These are phyloP conservation scores for Phialocephala sp. DNA, from an alignment of 2,329 filamentous ascomycete genomes.

Conservation along the genomic window DNA sequence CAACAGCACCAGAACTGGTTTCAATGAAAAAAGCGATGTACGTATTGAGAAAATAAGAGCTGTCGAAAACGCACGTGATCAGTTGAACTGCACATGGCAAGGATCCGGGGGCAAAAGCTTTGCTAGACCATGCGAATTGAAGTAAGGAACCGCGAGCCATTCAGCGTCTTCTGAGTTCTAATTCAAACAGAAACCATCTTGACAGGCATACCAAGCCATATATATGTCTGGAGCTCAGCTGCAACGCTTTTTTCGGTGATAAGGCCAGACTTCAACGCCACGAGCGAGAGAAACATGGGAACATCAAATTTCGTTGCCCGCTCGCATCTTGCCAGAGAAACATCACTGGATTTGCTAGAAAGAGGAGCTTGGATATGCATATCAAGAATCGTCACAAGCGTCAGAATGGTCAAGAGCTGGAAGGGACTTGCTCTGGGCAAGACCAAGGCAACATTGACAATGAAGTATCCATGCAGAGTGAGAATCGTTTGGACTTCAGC, in stretches of 20 bases:
- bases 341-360: constrained; percentile 5
- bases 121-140: background rate
- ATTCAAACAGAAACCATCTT: constrained; percentile 2
- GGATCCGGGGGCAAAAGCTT: background rate
- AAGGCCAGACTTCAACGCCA: constrained; percentile 11
- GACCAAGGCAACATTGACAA: background rate
- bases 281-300: background rate
- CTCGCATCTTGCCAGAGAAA: background rate
- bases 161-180: background rate
- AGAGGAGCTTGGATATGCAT: constrained; percentile 5
- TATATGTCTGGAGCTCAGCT: background rate
- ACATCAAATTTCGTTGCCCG: background rate
- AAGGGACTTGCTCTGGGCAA: background rate
- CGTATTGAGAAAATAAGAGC: background rate
- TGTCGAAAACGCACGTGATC: background rate
- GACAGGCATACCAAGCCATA: constrained; percentile 11
- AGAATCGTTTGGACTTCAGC: background rate
- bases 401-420: background rate
- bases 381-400: background rate
- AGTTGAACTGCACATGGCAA: background rate
- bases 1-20: too few relatives aligned
- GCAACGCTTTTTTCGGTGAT: background rate
- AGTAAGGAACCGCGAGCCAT: background rate
- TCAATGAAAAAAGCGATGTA: background rate
- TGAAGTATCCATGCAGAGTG: background rate